phyloP scores from a whole-genome alignment of 164 flowering plant genomes.

The Buxus sempervirens region DNA sequence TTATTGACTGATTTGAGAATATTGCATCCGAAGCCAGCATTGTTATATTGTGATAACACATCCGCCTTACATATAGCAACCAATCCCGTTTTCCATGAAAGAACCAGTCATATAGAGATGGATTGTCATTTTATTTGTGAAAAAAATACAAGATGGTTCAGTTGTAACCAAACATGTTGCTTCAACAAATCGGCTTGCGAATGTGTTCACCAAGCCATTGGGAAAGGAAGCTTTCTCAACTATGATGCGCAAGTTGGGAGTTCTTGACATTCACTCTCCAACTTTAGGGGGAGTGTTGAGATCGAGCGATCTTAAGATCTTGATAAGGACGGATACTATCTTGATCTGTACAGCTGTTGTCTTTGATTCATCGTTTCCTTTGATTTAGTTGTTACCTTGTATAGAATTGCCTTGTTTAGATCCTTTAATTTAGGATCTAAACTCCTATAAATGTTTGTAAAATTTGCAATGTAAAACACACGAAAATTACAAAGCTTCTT shows the following conservation, averaged over 20 bases:
- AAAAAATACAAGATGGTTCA: conserved; percentile 7
- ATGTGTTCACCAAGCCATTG: conserved; percentile 8
- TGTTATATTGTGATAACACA: background rate
- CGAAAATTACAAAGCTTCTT: too few species aligned
- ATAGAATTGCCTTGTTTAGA: too few species aligned
- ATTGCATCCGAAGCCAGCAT: background rate
- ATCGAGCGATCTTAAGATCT: too few species aligned
- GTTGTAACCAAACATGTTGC: background rate
- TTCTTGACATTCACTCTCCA: conserved; percentile 9
- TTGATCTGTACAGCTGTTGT: too few species aligned
- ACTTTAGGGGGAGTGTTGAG: conserved; percentile 3
- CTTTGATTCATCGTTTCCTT: too few species aligned
- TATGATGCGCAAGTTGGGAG: conserved; percentile 5
- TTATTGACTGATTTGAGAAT: conserved; percentile 8
- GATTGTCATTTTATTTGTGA: background rate
- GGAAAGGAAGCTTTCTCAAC: background rate
- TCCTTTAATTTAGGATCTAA: too few species aligned
- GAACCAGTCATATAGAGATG: conserved; percentile 10
- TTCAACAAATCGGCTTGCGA: conserved; percentile 2
- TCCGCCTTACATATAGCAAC: background rate
- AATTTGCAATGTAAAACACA: too few species aligned
- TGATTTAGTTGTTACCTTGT: too few species aligned
- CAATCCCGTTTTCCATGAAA: background rate
- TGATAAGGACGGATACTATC: too few species aligned
- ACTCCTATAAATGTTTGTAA: too few species aligned